phyloP scores from a whole-genome alignment of 306 rosid genomes.

The Prunus mira region DNA sequence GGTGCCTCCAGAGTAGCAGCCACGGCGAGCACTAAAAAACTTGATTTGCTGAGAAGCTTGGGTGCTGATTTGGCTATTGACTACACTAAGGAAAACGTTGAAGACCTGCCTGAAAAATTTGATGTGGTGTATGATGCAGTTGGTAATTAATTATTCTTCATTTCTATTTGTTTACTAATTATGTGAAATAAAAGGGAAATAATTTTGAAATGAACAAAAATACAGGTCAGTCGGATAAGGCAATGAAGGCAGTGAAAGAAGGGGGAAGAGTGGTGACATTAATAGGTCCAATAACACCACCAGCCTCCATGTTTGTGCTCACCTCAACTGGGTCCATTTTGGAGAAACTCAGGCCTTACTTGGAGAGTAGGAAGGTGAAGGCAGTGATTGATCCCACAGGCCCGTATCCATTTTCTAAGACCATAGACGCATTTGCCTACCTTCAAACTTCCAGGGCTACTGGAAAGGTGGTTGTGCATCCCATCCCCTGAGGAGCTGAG shows the following conservation, averaged over 20 bases:
- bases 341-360: slow-evolving; percentile 54
- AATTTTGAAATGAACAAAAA: background rate
- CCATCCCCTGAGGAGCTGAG: slow-evolving; percentile 43
- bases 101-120: slow-evolving; percentile 59
- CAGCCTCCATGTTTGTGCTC: background rate
- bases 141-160: slow-evolving; percentile 28
- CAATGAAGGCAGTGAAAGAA: background rate
- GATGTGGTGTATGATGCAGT: slow-evolving; percentile 65
- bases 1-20: slow-evolving; percentile 67
- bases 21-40: slow-evolving; percentile 53
- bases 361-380: slow-evolving; percentile 71
- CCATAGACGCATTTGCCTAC: slow-evolving; percentile 50
- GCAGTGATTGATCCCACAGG: slow-evolving; percentile 61
- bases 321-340: slow-evolving; percentile 13
- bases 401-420: slow-evolving; percentile 54
- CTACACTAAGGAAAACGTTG: slow-evolving; percentile 53
- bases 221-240: background rate
- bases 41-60: slow-evolving; percentile 47
- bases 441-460: slow-evolving; percentile 53
- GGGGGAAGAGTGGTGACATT: background rate
- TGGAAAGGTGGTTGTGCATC: slow-evolving; percentile 61
- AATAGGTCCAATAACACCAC: background rate
- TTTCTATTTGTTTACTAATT: background rate
- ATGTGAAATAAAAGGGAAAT: too few relatives aligned
- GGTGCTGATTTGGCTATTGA: slow-evolving; percentile 64